Conservation (phyloP, 345 rosid species). For the Melaleuca alternifolia region DNA sequence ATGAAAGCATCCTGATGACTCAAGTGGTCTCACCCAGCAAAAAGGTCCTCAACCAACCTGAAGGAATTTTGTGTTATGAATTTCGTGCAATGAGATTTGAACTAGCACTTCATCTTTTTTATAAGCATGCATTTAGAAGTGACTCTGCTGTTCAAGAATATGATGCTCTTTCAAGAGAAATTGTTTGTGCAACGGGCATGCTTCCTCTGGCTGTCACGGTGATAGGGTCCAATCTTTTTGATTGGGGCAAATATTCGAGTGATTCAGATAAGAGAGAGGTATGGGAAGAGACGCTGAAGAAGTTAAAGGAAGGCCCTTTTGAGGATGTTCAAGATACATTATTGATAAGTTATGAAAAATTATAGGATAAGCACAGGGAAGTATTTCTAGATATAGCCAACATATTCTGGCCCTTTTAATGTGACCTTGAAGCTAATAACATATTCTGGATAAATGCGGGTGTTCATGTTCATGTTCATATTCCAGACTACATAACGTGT, state of each 20-base stretch:
- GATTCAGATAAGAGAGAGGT: background rate
- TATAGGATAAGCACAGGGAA: background rate
- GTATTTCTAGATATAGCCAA: background rate
- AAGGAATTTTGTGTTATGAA: background rate
- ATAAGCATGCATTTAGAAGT: background rate
- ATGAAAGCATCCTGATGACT: background rate
- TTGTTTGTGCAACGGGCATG: background rate
- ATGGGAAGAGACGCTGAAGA: background rate
- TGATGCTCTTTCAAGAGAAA: background rate
- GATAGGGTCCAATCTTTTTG: background rate
- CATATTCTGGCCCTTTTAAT: no score
- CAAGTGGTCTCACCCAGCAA: background rate
- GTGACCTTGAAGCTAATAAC: constrained; percentile 39
- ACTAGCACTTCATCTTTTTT: background rate
- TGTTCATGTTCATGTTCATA: constrained; percentile 33
- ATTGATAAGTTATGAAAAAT: background rate
- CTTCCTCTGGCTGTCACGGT: background rate
- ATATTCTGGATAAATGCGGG: constrained; percentile 36
- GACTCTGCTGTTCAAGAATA: background rate
- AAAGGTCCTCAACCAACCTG: background rate
- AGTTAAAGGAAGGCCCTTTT: background rate
- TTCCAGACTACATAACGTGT: constrained; percentile 37
- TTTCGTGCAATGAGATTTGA: background rate
- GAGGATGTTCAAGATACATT: background rate
- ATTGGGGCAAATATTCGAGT: background rate